A percentile compares a stretch with the other conserved stretches of the same genome.
These are phyloP conservation scores for Aspergillus pseudonomiae DNA, from an alignment of 2,329 filamentous ascomycete species.

Conservation along the genomic window DNA sequence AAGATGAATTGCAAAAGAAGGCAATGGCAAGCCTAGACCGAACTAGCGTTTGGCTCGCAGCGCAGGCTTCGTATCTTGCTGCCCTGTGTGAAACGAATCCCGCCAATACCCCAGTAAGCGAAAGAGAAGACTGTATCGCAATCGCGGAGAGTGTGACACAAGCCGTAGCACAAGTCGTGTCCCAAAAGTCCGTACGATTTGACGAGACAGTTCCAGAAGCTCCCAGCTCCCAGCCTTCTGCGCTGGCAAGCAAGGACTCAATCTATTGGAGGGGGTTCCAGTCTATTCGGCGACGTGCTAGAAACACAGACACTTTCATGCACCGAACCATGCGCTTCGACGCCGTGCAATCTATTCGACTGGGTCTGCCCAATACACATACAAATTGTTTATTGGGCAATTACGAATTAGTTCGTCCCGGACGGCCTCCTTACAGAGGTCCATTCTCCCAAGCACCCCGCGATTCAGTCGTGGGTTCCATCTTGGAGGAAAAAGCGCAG, in stretches of 20 bases:
- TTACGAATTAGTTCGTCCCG: slow-evolving; percentile 73
- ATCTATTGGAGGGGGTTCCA: slow-evolving; percentile 90
- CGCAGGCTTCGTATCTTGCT: slow-evolving; percentile 76
- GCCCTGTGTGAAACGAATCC: slow-evolving; percentile 63
- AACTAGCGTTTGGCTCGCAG: slow-evolving; percentile 82
- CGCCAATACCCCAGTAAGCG: slow-evolving; percentile 42
- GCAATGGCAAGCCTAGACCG: slow-evolving; percentile 77
- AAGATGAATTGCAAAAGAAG: slow-evolving; percentile 70
- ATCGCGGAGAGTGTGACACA: slow-evolving; percentile 21
- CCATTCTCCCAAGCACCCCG: slow-evolving; percentile 72
- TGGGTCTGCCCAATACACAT: slow-evolving; percentile 73
- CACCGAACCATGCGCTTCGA: slow-evolving; percentile 85
- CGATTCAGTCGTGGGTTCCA: slow-evolving; percentile 65
- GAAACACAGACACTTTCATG: slow-evolving; percentile 75
- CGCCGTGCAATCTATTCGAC: slow-evolving; percentile 79
- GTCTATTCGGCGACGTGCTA: slow-evolving; percentile 68
- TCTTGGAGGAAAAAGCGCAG: slow-evolving; percentile 54
- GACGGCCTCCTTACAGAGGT: slow-evolving; percentile 72
- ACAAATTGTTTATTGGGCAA: slow-evolving; percentile 82
- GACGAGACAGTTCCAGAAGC: slow-evolving; percentile 40
- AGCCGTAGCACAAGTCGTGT: slow-evolving; percentile 16
- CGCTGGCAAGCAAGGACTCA: slow-evolving; percentile 64
- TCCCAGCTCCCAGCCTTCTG: slow-evolving; percentile 41
- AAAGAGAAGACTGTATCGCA: slow-evolving; percentile 22
- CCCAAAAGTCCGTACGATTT: slow-evolving; percentile 37